Conservation (phyloP, 768 basidiomycete species). For the Lactarius hengduanensis region DNA sequence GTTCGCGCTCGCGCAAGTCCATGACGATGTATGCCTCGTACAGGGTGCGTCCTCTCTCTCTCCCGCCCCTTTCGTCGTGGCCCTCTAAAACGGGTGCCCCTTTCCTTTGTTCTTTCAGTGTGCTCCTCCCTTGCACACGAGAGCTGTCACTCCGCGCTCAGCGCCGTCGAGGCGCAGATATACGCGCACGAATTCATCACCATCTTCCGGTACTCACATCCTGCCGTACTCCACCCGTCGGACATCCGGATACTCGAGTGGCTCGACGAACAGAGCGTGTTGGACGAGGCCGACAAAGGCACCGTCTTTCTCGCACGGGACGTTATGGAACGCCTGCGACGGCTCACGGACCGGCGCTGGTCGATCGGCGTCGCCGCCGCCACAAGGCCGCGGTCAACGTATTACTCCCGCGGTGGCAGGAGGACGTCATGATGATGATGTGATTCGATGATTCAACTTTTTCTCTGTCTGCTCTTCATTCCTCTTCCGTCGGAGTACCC, state of each 20-base stretch:
- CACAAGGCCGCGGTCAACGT: neutral
- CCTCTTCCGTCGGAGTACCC: neutral
- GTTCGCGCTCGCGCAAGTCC: conserved; percentile 30
- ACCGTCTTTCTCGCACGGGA: conserved; percentile 39
- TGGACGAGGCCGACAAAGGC: conserved; percentile 38
- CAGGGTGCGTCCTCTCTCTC: conserved; percentile 24
- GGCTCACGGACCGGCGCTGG: conserved; percentile 31
- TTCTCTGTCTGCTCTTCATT: neutral
- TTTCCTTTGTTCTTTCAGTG: conserved; percentile 6
- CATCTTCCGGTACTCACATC: conserved; percentile 41
- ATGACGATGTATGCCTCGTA: conserved; percentile 30
- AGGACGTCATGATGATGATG: conserved; percentile 8
- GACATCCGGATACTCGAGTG: conserved; percentile 39
- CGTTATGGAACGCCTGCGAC: conserved; percentile 37
- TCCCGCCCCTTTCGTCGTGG: neutral
- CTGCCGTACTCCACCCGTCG: conserved; percentile 36
- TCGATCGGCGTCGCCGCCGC: conserved; percentile 6
- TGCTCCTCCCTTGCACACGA: conserved; percentile 21
- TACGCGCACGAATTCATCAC: conserved; percentile 43
- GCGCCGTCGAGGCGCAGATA: conserved; percentile 35
- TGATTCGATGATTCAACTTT: neutral
- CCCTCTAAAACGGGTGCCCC: neutral
- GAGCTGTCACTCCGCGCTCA: conserved; percentile 34
- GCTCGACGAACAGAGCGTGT: conserved; percentile 34
- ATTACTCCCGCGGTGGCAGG: conserved; percentile 8